A percentile compares a stretch with the other conserved stretches of the same genome.
These are phyloP conservation scores for Salix brachista DNA, from an alignment of 345 rosid species.

Conservation along the genomic window DNA sequence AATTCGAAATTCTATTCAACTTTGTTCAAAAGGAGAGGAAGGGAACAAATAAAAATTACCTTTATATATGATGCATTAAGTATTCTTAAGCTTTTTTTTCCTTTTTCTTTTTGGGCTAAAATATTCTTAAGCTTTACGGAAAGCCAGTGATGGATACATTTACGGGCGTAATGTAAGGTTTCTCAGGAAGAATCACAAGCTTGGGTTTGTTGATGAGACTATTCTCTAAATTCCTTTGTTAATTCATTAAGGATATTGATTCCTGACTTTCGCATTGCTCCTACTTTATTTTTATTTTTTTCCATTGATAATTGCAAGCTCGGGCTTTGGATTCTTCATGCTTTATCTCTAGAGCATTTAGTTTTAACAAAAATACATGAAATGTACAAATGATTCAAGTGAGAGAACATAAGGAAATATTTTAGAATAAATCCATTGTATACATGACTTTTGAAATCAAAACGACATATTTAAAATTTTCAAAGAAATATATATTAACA, in stretches of 20 bases:
- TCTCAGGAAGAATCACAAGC: constrained; percentile 28
- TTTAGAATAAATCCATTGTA: too few species aligned
- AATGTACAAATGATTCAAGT: too few species aligned
- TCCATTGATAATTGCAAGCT: constrained; percentile 23
- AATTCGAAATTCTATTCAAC: constrained; percentile 20
- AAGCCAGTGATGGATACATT: constrained; percentile 40
- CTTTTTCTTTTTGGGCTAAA: constrained; percentile 6
- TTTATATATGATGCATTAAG: constrained; percentile 21
- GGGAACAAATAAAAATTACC: constrained; percentile 17
- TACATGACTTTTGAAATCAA: too few species aligned
- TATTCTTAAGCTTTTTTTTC: too few species aligned
- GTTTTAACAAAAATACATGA: too few species aligned
- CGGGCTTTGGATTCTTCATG: constrained; percentile 19
- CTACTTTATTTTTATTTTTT: background rate
- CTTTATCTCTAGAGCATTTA: constrained; percentile 10
- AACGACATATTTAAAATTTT: too few species aligned
- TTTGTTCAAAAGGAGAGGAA: background rate
- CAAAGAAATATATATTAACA: too few species aligned
- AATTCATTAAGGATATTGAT: constrained; percentile 29
- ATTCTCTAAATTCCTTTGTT: constrained; percentile 28
- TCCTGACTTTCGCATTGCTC: constrained; percentile 10
- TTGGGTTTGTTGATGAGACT: constrained; percentile 18
- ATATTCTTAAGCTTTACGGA: constrained; percentile 50
- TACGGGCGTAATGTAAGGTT: constrained; percentile 40
- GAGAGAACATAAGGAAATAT: too few species aligned